A percentile compares a stretch with the other conserved stretches of the same genome.
phyloP scores from a whole-genome alignment of 2,329 filamentous ascomycete species.

The Nothomitra cinnamomea region DNA sequence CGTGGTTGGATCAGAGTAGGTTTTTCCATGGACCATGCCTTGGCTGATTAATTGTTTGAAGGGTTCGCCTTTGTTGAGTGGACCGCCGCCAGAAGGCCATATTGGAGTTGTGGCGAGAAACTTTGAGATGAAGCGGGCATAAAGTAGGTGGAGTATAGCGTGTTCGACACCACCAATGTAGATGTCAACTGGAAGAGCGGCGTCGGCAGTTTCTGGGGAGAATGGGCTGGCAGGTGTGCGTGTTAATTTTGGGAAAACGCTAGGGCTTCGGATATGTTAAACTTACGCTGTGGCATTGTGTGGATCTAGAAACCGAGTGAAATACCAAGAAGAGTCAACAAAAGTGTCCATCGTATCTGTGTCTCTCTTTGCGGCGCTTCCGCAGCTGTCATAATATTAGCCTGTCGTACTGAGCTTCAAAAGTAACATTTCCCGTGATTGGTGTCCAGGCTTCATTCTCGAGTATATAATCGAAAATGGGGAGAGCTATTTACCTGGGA shows the following conservation, averaged over 20 bases:
- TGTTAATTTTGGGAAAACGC: background rate
- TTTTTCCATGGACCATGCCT: constrained; percentile 86
- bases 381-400: constrained; percentile 28
- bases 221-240: constrained; percentile 30
- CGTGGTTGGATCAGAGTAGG: constrained; percentile 55
- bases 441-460: too few species aligned
- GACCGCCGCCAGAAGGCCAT: constrained; percentile 21
- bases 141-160: constrained; percentile 76
- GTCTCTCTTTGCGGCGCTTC: constrained; percentile 54
- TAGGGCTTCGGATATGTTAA: constrained; percentile 10
- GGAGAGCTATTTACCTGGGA: constrained; percentile 30
- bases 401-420: background rate
- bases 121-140: constrained; percentile 81
- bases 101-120: constrained; percentile 47
- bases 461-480: too few species aligned
- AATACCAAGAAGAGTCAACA: constrained; percentile 92
- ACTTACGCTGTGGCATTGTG: constrained; percentile 31
- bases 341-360: constrained; percentile 96
- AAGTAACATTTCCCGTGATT: background rate
- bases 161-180: constrained; percentile 85
- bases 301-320: constrained; percentile 60
- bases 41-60: constrained; percentile 73
- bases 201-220: constrained; percentile 37
- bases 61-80: constrained; percentile 41
- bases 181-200: constrained; percentile 59